A percentile compares a stretch with the other conserved stretches of the same genome.
These are phyloP conservation scores for Gliomastix tumulicola DNA, from an alignment of 2,329 filamentous ascomycete genomes.

Conservation along the genomic window DNA sequence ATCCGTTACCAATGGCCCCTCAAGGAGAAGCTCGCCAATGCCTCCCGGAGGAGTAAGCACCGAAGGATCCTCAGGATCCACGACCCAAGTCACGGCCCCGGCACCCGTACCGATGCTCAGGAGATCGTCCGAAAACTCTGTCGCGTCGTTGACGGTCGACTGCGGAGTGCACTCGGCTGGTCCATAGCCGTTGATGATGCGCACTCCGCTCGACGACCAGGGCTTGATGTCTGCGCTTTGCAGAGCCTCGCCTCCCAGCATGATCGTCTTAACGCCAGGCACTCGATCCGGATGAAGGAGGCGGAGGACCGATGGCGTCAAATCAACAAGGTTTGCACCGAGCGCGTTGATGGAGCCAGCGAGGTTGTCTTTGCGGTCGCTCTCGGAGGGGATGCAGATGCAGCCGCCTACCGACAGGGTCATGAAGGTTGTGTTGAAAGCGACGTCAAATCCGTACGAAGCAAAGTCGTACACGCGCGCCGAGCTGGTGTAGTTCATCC, in stretches of 20 bases:
- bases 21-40: constrained; percentile 17
- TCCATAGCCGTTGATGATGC: constrained; percentile 9
- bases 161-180: constrained; percentile 9
- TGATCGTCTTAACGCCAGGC: constrained; percentile 4
- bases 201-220: constrained; percentile 4
- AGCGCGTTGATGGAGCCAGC: constrained; percentile 1
- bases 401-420: constrained; percentile 8
- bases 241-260: constrained; percentile 9
- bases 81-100: constrained; percentile 17
- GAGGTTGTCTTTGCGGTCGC: constrained; percentile 7
- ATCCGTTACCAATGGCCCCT: constrained; percentile 13
- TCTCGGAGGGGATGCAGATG: constrained; percentile 11
- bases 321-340: constrained; percentile 1
- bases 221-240: background rate
- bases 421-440: constrained; percentile 5
- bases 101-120: constrained; percentile 5
- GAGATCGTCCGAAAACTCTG: background rate
- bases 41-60: constrained; percentile 14
- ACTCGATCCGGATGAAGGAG: constrained; percentile 7
- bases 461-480: constrained; percentile 9
- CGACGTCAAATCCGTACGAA: constrained; percentile 10
- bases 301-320: constrained; percentile 8
- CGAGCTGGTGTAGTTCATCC: background rate
- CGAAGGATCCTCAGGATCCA: constrained; percentile 16
- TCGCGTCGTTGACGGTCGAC: constrained; percentile 2